These are phyloP conservation scores for Triticum turgidum DNA, from an alignment of 176 grass and related monocot species.

Conservation along the genomic window DNA sequence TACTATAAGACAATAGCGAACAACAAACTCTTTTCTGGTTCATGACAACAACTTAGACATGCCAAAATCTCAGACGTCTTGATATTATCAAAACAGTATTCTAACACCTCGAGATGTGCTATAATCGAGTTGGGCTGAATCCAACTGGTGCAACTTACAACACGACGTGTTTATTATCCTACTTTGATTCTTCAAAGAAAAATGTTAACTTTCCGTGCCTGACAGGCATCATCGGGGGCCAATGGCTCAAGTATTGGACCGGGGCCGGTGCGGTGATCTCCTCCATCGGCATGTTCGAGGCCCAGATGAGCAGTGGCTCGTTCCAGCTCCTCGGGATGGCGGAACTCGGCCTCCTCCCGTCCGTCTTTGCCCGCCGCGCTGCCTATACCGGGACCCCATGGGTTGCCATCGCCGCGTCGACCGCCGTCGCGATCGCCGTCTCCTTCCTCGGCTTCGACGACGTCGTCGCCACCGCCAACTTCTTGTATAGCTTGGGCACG, in stretches of 20 bases:
- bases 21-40: too few relatives aligned
- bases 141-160: not conserved
- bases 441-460: slow-evolving; percentile 23
- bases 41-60: too few relatives aligned
- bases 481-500: slow-evolving; percentile 48
- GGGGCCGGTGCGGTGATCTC: slow-evolving; percentile 47
- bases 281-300: slow-evolving; percentile 45
- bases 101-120: not conserved
- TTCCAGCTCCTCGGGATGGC: slow-evolving; percentile 49
- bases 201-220: not conserved
- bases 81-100: not conserved
- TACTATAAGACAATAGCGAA: not conserved
- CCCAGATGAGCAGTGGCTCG: slow-evolving; percentile 52
- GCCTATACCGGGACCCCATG: not conserved
- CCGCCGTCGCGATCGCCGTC: slow-evolving; percentile 15
- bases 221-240: slow-evolving; percentile 36
- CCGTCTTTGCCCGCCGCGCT: slow-evolving; percentile 35
- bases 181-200: not conserved
- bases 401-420: slow-evolving; percentile 4
- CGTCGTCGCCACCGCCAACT: slow-evolving; percentile 44
- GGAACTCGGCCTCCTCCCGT: slow-evolving; percentile 39
- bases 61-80: too few relatives aligned
- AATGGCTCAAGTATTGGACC: slow-evolving; percentile 51
- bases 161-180: too few relatives aligned
- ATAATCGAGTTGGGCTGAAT: not conserved